These are phyloP conservation scores for Cordyceps cateniannulata DNA, from an alignment of 2,329 filamentous ascomycete genomes.

Conservation along the genomic window DNA sequence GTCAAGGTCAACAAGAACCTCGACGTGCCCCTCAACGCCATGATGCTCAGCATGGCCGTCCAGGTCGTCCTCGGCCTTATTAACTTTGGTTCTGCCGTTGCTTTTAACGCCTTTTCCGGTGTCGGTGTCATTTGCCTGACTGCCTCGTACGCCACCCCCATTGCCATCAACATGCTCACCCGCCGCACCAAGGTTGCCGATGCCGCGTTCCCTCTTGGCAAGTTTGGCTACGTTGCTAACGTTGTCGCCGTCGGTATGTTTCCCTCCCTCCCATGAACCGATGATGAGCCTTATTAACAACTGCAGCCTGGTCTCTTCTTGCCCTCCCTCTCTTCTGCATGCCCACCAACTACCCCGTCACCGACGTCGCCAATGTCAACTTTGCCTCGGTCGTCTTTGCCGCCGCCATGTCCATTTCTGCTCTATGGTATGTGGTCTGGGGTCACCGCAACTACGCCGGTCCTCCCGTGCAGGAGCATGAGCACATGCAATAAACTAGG, in stretches of 20 bases:
- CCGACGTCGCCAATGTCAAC: conserved; percentile 52
- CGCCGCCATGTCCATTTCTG: conserved; percentile 54
- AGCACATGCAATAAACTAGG: conserved; percentile 12
- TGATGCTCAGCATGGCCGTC: conserved; percentile 64
- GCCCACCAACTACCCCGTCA: conserved; percentile 58
- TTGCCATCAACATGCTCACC: conserved; percentile 55
- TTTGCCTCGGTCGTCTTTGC: conserved; percentile 72
- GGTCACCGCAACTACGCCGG: conserved; percentile 63
- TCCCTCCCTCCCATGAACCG: not conserved
- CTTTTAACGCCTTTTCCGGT: conserved; percentile 68
- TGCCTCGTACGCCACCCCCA: conserved; percentile 60
- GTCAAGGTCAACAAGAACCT: conserved; percentile 54
- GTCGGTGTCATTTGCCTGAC: conserved; percentile 66
- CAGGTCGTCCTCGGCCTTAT: conserved; percentile 59
- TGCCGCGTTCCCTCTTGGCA: conserved; percentile 55
- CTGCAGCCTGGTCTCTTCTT: conserved; percentile 56
- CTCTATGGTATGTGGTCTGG: conserved; percentile 62
- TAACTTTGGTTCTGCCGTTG: conserved; percentile 62
- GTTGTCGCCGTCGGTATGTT: conserved; percentile 55
- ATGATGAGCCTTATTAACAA: conserved; percentile 12
- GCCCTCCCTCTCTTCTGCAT: conserved; percentile 71
- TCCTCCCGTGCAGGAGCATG: conserved; percentile 43
- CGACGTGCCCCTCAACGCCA: conserved; percentile 62
- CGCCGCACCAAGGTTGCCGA: conserved; percentile 52
- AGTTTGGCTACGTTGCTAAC: conserved; percentile 56